Evolutionary conservation across 106 monocot species (phyloP), one percentile per base, ranked within the genome.

Genomic region (Dactylorhiza incarnata): DNA sequence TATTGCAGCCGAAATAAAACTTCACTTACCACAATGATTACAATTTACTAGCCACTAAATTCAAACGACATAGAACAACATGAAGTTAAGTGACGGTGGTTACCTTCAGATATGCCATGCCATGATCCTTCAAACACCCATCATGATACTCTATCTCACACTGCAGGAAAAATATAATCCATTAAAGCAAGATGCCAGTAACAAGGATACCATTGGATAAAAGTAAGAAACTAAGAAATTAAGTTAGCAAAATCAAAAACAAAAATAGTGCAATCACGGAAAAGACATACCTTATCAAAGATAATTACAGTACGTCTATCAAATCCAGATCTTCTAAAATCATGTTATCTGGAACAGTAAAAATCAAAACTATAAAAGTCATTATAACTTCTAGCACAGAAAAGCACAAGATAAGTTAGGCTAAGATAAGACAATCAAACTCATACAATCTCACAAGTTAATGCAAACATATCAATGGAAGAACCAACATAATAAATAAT

Each of bases 91-190:
- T 70, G 49, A 5, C 68, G 49, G 6, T 73, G 5, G 14, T 77
- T 43, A 92, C 99, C 94, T 90, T 83, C 20, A 99, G 80, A 79
- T 92, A 88, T 72, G 81, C 89, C 86, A 99, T 94, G 48, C 79
- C 79, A 68, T 85, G 85, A 19, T 94, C 94, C 84, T 84, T 99
- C 82, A 94, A 72, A 76, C 94, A 99, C 13, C 94, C 92, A 75
- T 94, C 89, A 78, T 99, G 99, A 81, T 91, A 99, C 66, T 99
- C 99, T 80, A 82, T 99, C 79, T 94, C 94, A 73, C 94, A 94
- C 99, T 99, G 78, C 81, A 81, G 7, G 51, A 65, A 72, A 61
- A 16, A 75, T n/a, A n/a, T n/a, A 0, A 22, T 11, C 44, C 29
- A 70, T 6, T 46, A 11, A 50, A 56, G 54, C 45, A 69, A 55